These are phyloP conservation scores for Tylopilus intermedius DNA, from an alignment of 768 basidiomycete species.

Conservation along the genomic window DNA sequence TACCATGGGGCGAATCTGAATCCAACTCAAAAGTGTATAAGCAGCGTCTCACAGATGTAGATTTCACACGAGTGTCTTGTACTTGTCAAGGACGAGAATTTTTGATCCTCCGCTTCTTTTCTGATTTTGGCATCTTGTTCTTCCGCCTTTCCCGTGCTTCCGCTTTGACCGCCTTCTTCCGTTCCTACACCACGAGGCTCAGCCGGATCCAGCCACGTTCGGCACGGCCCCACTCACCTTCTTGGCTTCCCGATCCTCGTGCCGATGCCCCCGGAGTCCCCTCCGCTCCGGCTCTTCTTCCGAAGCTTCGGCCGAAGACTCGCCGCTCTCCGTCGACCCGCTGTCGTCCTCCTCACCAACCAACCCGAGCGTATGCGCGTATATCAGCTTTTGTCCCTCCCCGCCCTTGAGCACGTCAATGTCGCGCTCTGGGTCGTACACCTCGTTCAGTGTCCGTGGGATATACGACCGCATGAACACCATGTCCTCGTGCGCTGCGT, in stretches of 20 bases:
- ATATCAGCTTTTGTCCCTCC: constrained; percentile 72
- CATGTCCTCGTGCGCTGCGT: constrained; percentile 62
- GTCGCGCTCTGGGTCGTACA: constrained; percentile 93
- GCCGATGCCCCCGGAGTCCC: constrained; percentile 77
- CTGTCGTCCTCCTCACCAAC: constrained; percentile 37
- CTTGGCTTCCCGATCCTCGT: constrained; percentile 88
- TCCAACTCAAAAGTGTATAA: constrained; percentile 6
- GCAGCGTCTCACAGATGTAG: not conserved
- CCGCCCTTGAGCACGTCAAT: constrained; percentile 70
- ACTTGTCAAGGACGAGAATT: constrained; percentile 23
- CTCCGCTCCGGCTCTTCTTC: constrained; percentile 42
- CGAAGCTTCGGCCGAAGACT: constrained; percentile 33
- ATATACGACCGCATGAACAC: constrained; percentile 92
- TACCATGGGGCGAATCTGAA: constrained; percentile 8
- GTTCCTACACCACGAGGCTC: constrained; percentile 52
- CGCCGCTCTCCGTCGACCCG: constrained; percentile 20
- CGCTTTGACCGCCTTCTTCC: constrained; percentile 85
- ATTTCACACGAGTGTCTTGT: constrained; percentile 14
- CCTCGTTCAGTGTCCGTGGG: constrained; percentile 85
- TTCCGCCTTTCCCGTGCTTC: constrained; percentile 86
- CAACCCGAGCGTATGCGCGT: constrained; percentile 81
- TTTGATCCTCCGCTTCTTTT: constrained; percentile 86
- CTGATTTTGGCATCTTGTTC: constrained; percentile 91
- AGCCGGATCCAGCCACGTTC: constrained; percentile 5
- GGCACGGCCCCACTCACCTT: constrained; percentile 48